phyloP scores from a whole-genome alignment of 352 stramenopile genomes.

The Phytophthora sansomeana region DNA sequence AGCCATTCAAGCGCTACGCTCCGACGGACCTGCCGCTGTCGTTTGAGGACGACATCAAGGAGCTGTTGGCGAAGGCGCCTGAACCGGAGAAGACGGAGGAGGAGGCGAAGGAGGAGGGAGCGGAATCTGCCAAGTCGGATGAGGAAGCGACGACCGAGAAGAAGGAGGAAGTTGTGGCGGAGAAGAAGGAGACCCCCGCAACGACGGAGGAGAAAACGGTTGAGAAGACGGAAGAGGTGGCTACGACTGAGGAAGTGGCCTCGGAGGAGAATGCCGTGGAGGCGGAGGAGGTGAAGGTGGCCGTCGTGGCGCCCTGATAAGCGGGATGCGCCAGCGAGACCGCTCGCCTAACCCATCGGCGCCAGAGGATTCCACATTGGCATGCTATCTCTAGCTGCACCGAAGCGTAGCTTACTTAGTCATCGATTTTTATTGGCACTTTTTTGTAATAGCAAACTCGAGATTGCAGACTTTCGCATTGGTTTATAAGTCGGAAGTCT shows the following conservation, averaged over 20 bases:
- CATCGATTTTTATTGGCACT: conserved; percentile 40
- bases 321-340: neutral
- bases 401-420: conserved; percentile 36
- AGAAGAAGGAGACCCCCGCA: conserved; percentile 8
- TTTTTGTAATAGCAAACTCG: conserved; percentile 41
- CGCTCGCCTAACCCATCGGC: conserved; percentile 10
- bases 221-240: conserved; percentile 28
- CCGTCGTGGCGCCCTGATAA: conserved; percentile 32
- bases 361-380: conserved; percentile 30
- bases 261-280: conserved; percentile 26
- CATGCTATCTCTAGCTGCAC: conserved; percentile 34
- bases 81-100: conserved; percentile 39
- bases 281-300: conserved; percentile 31
- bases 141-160: conserved; percentile 18
- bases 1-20: conserved; percentile 48
- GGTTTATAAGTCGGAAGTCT: too few relatives aligned
- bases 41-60: conserved; percentile 48
- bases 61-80: conserved; percentile 41
- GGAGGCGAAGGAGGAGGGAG: conserved; percentile 29
- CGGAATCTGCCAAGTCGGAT: conserved; percentile 22
- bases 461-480: conserved; percentile 19
- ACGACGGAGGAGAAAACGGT: conserved; percentile 18
- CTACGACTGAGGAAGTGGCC: conserved; percentile 15
- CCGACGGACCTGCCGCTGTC: conserved; percentile 31
- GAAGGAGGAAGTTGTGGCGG: conserved; percentile 7